Base-by-base conservation (phyloP, 306 rosid genomes). In the Medicago arabica region DNA sequence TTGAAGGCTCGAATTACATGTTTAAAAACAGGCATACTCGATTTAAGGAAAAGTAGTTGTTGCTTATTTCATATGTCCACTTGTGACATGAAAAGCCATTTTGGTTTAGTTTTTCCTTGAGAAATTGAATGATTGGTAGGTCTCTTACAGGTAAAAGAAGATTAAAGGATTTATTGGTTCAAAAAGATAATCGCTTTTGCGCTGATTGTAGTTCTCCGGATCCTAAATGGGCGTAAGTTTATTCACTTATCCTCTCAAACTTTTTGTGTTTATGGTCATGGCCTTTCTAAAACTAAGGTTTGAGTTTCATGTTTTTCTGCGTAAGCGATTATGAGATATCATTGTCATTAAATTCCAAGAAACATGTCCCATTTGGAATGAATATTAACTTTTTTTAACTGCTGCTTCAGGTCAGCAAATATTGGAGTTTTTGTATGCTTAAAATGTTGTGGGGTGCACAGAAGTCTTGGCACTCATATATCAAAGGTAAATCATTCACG, bases 191-290 rank as follows among this genome's bases (percentile, higher is more conserved):
- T 74, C 89, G 87, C 51, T 13, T 77, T 34, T 92, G 99, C 67
- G 99, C 97, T 69, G 99, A 95, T 83, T 95, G 99, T 78, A 82
- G 87, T 79, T 86, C 97, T 75, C 74, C 91, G 14, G 97, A 90
- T 81, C 99, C 99, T 68, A 90, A 90, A 86, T 95, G 99, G 99
- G 97, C 99, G 99, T 95, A 88, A 88, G 99, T 85, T 31, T 28
- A 59, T 8, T 69, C 62, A 44, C 44, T 7, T 59, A 28, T 53
- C 18, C 17, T 15, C 60, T 11, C 3, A 21, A 11, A 43, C 54
- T 1, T 14, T 64, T 47, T n/a, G 14, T 71, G 50, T 23, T 31
- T 40, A 65, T 71, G 58, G 58, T 53, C 61, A 50, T 34, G 38
- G 7, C 7, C 38, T 50, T 58, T 50, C 55, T 25, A 60, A 58